Evolutionary conservation across 345 rosid genomes (phyloP).

Genomic region (Dipteronia sinensis): DNA sequence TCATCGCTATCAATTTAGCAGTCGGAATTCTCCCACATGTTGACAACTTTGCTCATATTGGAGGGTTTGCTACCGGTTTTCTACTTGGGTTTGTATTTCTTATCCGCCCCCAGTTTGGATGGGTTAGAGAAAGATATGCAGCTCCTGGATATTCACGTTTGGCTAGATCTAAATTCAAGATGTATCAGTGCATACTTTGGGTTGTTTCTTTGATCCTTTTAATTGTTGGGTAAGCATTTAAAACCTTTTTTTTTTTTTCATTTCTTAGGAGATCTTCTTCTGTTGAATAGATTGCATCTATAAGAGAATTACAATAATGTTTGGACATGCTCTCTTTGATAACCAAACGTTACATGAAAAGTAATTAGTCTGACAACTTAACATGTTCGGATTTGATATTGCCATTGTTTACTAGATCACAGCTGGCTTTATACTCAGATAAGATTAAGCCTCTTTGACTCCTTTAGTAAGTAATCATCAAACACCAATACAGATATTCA

Average conservation of each 20-base stretch:
- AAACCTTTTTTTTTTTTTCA: neutral
- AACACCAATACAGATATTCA: too few relatives aligned
- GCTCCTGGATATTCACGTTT: constrained; percentile 36
- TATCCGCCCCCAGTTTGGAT: constrained; percentile 87
- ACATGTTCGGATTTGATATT: neutral
- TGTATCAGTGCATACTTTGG: constrained; percentile 75
- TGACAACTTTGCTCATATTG: constrained; percentile 98
- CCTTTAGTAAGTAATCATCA: too few relatives aligned
- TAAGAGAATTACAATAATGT: neutral
- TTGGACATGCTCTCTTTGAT: neutral
- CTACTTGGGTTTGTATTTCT: constrained; percentile 85
- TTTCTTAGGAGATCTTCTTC: neutral
- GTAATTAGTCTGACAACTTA: neutral
- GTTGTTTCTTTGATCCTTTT: constrained; percentile 65
- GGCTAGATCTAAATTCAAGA: constrained; percentile 60
- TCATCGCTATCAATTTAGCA: constrained; percentile 78
- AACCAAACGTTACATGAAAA: neutral
- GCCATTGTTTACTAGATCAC: neutral
- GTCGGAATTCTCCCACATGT: constrained; percentile 93
- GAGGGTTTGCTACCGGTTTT: constrained; percentile 90
- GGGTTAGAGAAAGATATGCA: constrained; percentile 61
- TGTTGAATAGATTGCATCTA: neutral
- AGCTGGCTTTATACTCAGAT: too few relatives aligned
- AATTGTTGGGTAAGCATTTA: constrained; percentile 62
- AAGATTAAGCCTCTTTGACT: neutral